phyloP scores from a whole-genome alignment of 345 rosid species.

The Triadica sebifera region DNA sequence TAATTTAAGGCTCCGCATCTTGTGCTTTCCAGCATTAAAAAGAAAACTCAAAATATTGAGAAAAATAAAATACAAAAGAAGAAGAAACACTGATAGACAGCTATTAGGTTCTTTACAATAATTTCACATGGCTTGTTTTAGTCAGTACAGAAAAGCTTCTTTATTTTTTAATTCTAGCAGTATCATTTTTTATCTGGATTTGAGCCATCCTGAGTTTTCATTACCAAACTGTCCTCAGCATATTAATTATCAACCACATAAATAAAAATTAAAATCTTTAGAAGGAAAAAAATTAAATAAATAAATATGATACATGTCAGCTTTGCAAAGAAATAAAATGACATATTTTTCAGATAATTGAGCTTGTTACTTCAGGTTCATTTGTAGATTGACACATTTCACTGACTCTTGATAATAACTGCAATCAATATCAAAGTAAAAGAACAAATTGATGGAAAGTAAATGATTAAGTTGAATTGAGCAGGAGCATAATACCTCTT shows the following conservation, averaged over 20 bases:
- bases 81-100: not conserved
- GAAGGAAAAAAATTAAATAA: too few species aligned
- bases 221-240: slow-evolving; percentile 7
- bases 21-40: slow-evolving; percentile 56
- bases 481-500: too few species aligned
- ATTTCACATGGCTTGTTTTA: slow-evolving; percentile 11
- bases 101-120: slow-evolving; percentile 13
- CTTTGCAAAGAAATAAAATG: too few species aligned
- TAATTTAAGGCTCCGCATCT: slow-evolving; percentile 29
- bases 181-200: slow-evolving; percentile 5
- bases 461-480: too few species aligned
- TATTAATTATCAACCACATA: not conserved
- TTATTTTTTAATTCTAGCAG: not conserved
- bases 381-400: too few species aligned
- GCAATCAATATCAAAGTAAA: too few species aligned
- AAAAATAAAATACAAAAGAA: not conserved
- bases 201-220: slow-evolving; percentile 12
- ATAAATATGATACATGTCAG: too few species aligned
- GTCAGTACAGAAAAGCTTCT: slow-evolving; percentile 17
- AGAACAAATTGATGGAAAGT: too few species aligned
- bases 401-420: too few species aligned
- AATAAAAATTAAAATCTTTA: too few species aligned
- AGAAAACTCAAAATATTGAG: slow-evolving; percentile 34
- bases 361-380: too few species aligned
- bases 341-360: too few species aligned